Evolutionary conservation across 2,329 filamentous ascomycete genomes (phyloP).

Genomic region (Orbilia oligospora): DNA sequence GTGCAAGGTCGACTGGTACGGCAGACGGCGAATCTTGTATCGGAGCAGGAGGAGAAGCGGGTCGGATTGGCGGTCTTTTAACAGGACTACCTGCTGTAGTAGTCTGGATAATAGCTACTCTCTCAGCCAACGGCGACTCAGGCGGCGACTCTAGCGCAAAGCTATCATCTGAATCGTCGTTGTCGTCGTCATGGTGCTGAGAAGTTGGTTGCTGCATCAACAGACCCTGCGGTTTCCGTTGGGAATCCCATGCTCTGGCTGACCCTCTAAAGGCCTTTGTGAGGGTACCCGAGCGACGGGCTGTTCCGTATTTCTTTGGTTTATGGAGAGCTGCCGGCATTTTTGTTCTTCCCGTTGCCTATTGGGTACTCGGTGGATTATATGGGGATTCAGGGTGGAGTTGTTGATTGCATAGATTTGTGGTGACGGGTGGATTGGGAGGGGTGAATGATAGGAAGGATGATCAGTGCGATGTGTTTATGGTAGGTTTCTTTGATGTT

Average conservation of each 20-base stretch:
- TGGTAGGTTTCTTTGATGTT: background rate
- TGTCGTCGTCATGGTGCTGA: constrained; percentile 6
- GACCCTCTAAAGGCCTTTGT: constrained; percentile 46
- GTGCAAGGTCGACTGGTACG: constrained; percentile 13
- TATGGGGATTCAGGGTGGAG: background rate
- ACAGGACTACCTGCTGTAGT: background rate
- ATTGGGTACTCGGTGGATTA: too few relatives aligned
- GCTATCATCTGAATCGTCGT: constrained; percentile 37
- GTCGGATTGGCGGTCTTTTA: background rate
- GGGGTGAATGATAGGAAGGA: background rate
- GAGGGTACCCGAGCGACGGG: constrained; percentile 41
- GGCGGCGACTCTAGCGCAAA: constrained; percentile 53
- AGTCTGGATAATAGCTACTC: constrained; percentile 9
- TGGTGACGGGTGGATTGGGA: background rate
- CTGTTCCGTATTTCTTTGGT: constrained; percentile 46
- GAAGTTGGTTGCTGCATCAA: constrained; percentile 23
- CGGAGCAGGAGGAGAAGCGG: background rate
- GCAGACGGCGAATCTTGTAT: constrained; percentile 2
- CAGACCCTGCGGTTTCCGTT: constrained; percentile 38
- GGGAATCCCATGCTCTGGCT: constrained; percentile 48
- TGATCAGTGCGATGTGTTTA: background rate
- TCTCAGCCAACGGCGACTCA: constrained; percentile 34
- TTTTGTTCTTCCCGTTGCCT: background rate
- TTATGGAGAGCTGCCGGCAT: constrained; percentile 21
- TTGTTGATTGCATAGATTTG: background rate